Evolutionary conservation across 2,329 filamentous ascomycete genomes (phyloP).

Genomic region (Aspergillus pseudoterreus): DNA sequence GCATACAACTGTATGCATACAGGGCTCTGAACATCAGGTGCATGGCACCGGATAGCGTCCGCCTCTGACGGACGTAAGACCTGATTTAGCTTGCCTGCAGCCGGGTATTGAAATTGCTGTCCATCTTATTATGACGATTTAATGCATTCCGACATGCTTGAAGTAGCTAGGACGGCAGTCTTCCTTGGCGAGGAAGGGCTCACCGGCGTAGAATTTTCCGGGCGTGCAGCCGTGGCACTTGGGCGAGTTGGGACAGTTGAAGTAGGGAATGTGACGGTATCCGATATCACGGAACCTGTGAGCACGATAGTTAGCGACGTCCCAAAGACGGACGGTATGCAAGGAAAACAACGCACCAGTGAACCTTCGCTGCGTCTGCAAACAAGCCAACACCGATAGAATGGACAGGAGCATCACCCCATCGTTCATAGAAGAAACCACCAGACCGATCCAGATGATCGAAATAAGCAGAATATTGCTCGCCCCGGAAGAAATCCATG

Average conservation of each 20-base stretch:
- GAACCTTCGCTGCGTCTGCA: conserved; percentile 83
- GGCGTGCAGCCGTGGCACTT: conserved; percentile 88
- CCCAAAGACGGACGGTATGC: neutral
- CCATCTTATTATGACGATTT: conserved; percentile 18
- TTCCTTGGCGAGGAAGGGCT: conserved; percentile 78
- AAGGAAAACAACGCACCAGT: conserved; percentile 65
- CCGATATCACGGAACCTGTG: conserved; percentile 96
- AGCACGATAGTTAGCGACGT: conserved; percentile 2
- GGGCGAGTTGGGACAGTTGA: conserved; percentile 95
- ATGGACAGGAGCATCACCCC: conserved; percentile 97
- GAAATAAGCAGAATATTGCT: conserved; percentile 92
- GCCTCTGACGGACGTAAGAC: neutral
- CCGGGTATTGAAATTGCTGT: neutral
- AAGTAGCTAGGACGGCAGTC: conserved; percentile 97
- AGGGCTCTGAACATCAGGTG: neutral
- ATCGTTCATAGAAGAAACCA: conserved; percentile 97
- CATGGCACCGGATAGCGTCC: neutral
- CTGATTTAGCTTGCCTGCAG: neutral
- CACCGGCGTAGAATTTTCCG: conserved; percentile 85
- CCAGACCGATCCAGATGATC: conserved; percentile 89
- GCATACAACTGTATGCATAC: neutral
- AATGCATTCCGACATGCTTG: conserved; percentile 84
- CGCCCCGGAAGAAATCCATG: conserved; percentile 86
- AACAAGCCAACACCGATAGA: conserved; percentile 90
- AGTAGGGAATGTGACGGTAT: conserved; percentile 97